Conservation (phyloP, 371 early-diverging fungal genomes). For the Phascolomyces articulosus region DNA sequence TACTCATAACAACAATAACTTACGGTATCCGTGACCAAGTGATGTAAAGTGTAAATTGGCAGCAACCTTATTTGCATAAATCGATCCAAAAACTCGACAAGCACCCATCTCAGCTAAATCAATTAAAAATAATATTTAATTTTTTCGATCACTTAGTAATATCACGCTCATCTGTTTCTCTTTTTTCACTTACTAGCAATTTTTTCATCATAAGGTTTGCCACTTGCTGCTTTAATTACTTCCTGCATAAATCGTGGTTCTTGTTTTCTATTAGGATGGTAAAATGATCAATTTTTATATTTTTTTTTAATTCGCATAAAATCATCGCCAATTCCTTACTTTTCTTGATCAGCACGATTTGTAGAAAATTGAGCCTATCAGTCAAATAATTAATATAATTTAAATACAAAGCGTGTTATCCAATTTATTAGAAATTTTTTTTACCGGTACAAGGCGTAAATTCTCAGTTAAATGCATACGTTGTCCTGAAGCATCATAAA, state of each 20-base stretch:
- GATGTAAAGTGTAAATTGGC: conserved; percentile 93
- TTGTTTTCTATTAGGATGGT: not conserved
- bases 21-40: conserved; percentile 87
- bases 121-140: not conserved
- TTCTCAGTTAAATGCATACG: conserved; percentile 42
- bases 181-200: conserved; percentile 43
- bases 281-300: no score
- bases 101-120: conserved; percentile 55
- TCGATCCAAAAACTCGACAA: conserved; percentile 79
- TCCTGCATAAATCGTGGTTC: conserved; percentile 44
- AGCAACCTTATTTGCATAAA: conserved; percentile 78
- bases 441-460: conserved; percentile 51
- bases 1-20: conserved; percentile 13
- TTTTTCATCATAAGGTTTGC: conserved; percentile 34
- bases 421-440: no score
- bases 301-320: no score
- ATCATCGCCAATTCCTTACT: not conserved
- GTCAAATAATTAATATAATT: not conserved
- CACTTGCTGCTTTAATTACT: conserved; percentile 46
- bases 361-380: conserved; percentile 49
- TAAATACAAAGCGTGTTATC: not conserved
- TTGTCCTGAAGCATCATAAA: conserved; percentile 53
- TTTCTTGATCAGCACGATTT: conserved; percentile 21
- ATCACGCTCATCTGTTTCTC: no score
- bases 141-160: not conserved